Percentiles rank a stretch among this genome's conserved stretches.
phyloP scores from a whole-genome alignment of 139 green algal genomes.

The Auxenochlorella pyrenoidosa region DNA sequence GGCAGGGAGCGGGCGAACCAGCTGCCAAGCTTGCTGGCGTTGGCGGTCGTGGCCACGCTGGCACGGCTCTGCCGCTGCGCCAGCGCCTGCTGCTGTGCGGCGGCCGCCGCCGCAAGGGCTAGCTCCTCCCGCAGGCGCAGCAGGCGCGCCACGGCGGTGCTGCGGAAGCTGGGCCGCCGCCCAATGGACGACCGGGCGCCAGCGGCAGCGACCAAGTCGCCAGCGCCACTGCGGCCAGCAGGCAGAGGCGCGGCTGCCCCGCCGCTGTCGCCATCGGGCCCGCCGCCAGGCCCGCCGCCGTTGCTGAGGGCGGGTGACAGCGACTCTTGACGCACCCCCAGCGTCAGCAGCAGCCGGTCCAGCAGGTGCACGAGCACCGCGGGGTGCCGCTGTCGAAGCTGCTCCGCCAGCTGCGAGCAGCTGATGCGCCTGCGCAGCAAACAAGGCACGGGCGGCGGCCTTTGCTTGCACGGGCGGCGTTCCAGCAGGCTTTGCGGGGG shows the following conservation, averaged over 20 bases:
- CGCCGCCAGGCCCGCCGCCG: neutral
- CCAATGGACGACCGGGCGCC: too few relatives aligned
- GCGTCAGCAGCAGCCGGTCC: neutral
- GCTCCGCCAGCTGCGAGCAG: neutral
- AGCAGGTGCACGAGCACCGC: neutral
- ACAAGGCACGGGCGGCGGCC: too few relatives aligned
- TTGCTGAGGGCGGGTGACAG: neutral
- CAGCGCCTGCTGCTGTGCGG: neutral
- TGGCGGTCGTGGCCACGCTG: too few relatives aligned
- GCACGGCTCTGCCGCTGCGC: neutral
- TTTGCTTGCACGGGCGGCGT: too few relatives aligned
- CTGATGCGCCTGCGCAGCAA: too few relatives aligned
- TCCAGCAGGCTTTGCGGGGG: neutral
- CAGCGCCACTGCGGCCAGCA: too few relatives aligned
- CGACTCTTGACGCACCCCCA: neutral
- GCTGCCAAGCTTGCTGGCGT: too few relatives aligned
- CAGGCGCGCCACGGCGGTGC: neutral
- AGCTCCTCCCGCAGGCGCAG: neutral
- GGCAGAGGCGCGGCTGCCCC: too few relatives aligned
- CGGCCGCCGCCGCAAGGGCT: neutral
- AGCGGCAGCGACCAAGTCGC: neutral
- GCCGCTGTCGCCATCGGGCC: neutral
- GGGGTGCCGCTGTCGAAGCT: neutral
- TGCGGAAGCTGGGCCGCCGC: neutral
- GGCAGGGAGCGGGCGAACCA: too few relatives aligned